phyloP scores from a whole-genome alignment of 2,329 filamentous ascomycete species.

The Tolypocladium paradoxum region DNA sequence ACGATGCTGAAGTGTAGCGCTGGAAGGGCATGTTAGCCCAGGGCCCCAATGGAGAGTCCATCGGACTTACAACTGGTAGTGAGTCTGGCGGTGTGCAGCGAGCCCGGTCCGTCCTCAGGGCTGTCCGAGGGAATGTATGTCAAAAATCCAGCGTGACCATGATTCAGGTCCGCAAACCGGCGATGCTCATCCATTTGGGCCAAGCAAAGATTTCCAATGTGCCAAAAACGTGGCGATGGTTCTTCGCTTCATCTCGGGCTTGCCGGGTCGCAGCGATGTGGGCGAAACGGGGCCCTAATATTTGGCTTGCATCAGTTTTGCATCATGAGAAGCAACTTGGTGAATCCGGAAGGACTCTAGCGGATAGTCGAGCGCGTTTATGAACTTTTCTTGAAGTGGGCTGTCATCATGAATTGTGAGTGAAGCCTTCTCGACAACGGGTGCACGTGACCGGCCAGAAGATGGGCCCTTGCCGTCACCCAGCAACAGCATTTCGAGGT shows the following conservation, averaged over 20 bases:
- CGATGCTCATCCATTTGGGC: slow-evolving; percentile 26
- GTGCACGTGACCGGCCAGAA: slow-evolving; percentile 9
- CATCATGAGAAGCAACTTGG: background rate
- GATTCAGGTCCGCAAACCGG: slow-evolving; percentile 18
- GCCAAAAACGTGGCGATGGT: slow-evolving; percentile 12
- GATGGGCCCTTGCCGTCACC: slow-evolving; percentile 6
- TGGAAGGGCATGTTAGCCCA: slow-evolving; percentile 5
- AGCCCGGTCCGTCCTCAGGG: slow-evolving; percentile 13
- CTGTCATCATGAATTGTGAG: background rate
- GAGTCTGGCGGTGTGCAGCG: slow-evolving; percentile 19
- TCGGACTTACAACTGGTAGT: slow-evolving; percentile 13
- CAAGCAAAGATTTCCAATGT: slow-evolving; percentile 18
- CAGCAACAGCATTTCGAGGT: slow-evolving; percentile 9
- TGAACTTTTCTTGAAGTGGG: background rate
- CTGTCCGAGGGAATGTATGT: slow-evolving; percentile 17
- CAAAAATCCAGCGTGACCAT: slow-evolving; percentile 22
- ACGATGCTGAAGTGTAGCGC: slow-evolving; percentile 20
- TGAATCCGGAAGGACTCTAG: background rate
- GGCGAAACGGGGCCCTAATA: background rate
- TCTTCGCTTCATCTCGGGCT: slow-evolving; percentile 22
- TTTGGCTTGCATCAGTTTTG: background rate
- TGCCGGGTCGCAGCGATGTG: background rate
- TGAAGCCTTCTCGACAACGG: background rate
- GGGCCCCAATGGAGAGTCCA: background rate
- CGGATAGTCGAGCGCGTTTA: background rate